Evolutionary conservation across 768 basidiomycete genomes (phyloP).

Genomic region (Kwoniella bestiolae): DNA sequence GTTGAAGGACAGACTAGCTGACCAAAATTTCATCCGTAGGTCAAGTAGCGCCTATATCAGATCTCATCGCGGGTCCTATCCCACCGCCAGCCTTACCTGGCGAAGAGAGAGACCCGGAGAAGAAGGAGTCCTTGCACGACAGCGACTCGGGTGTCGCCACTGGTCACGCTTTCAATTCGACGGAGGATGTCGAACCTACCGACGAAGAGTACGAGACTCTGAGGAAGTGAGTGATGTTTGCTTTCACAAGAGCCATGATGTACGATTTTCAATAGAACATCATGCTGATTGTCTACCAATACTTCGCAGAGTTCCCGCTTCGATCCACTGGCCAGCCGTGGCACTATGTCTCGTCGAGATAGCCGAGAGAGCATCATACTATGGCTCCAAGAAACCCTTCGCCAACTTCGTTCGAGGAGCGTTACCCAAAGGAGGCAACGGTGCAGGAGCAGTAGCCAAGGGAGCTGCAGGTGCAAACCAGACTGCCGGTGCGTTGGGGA

Average conservation of each 20-base stretch:
- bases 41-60: conserved; percentile 8
- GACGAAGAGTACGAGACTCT: conserved; percentile 39
- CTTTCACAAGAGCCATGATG: too few relatives aligned
- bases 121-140: neutral
- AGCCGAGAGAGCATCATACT: conserved; percentile 54
- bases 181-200: conserved; percentile 29
- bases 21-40: neutral
- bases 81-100: conserved; percentile 2
- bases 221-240: conserved; percentile 28
- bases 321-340: conserved; percentile 38
- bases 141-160: neutral
- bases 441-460: conserved; percentile 48
- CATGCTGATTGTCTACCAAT: neutral
- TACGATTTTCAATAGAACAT: too few relatives aligned
- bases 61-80: neutral
- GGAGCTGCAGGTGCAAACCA: conserved; percentile 38
- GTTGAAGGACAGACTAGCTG: too few relatives aligned
- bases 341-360: conserved; percentile 57
- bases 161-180: neutral
- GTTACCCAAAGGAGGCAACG: conserved; percentile 48
- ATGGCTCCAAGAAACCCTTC: conserved; percentile 39
- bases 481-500: conserved; percentile 49
- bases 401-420: conserved; percentile 41
- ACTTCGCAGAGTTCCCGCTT: conserved; percentile 19
- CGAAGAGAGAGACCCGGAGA: neutral